Conservation (phyloP, 2,329 filamentous ascomycete species). For the Diaporthe velutina region DNA sequence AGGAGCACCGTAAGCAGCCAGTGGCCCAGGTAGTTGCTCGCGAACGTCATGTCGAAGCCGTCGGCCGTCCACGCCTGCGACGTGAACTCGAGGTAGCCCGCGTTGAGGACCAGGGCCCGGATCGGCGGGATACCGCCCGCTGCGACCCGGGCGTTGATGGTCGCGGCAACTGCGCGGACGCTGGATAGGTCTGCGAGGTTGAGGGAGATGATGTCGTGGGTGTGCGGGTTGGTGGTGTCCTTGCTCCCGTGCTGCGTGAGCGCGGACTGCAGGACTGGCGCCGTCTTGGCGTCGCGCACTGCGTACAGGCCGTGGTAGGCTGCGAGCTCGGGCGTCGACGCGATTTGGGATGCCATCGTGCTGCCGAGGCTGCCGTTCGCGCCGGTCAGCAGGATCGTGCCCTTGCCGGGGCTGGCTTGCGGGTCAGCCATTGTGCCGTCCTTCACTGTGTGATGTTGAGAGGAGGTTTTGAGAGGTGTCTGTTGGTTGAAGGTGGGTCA, state of each 20-base stretch:
- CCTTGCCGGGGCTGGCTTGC: constrained; percentile 33
- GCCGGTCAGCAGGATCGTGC: constrained; percentile 54
- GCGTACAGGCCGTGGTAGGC: constrained; percentile 53
- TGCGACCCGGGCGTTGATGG: constrained; percentile 48
- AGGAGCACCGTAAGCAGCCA: constrained; percentile 44
- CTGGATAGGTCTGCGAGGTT: constrained; percentile 48
- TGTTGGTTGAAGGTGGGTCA: background rate
- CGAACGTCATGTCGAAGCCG: constrained; percentile 43
- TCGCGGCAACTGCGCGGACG: constrained; percentile 45
- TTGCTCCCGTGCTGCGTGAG: constrained; percentile 40
- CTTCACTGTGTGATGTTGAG: background rate
- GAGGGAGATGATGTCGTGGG: constrained; percentile 49
- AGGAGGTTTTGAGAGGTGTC: background rate
- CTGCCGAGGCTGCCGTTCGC: constrained; percentile 55
- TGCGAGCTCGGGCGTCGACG: constrained; percentile 47
- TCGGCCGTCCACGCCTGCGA: constrained; percentile 40
- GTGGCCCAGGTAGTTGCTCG: constrained; percentile 45
- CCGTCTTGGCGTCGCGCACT: constrained; percentile 50
- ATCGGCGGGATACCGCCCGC: constrained; percentile 53
- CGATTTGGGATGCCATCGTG: constrained; percentile 48
- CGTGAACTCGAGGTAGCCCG: constrained; percentile 45
- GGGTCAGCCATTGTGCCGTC: background rate
- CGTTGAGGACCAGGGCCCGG: constrained; percentile 53
- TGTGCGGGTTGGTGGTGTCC: constrained; percentile 44
- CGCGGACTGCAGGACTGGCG: constrained; percentile 45